Evolutionary conservation across 2,329 filamentous ascomycete genomes (phyloP), one percentile per base, ranked within the genome.

Genomic region (Nakataea oryzae): DNA sequence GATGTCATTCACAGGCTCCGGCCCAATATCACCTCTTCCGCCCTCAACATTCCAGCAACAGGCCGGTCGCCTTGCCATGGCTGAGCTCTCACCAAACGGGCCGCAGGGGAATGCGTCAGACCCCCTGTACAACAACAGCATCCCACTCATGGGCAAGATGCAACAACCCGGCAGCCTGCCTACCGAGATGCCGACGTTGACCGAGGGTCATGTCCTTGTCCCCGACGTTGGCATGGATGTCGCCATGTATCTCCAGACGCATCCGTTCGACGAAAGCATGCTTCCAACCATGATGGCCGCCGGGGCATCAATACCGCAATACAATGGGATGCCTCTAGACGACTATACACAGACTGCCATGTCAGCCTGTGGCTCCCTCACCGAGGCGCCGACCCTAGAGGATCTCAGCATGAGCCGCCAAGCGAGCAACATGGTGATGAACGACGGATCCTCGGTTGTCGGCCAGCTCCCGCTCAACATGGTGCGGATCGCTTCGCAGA

Each of bases 321-420:
- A n/a, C 41, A 6, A 21, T 11, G 41, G 41, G 8, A 26, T 67
- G 69, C 58, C 61, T 69, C n/a, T 63, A 66, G 12, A 66, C 69
- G 29, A 68, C 69, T 57, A 67, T 67, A 56, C 64, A 68, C 54
- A 68, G 65, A 32, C 65, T 66, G 54, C 65, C 68, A 56, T 61
- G 24, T 74, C 73, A 0, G 69, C 69, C 21, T 74, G 73, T 54
- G 73, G 68, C 59, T 75, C 73, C 13, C 71, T 74, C 68, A 74
- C 71, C 2, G 72, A 73, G 13, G 70, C 68, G 32, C 67, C 69
- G 17, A 73, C 71, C 1, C 67, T 71, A 29, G 71, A 73, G 32
- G 73, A 71, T 3, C 67, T 70, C 11, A 68, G 70, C 8, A 71
- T 72, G 71, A 74, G 70, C 24, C 66, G 71, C 8, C 41, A 50